Percentiles rank a stretch among this genome's conserved stretches.
These are phyloP conservation scores for Cordia subcordata DNA, from an alignment of 257 asterid species.

Conservation along the genomic window DNA sequence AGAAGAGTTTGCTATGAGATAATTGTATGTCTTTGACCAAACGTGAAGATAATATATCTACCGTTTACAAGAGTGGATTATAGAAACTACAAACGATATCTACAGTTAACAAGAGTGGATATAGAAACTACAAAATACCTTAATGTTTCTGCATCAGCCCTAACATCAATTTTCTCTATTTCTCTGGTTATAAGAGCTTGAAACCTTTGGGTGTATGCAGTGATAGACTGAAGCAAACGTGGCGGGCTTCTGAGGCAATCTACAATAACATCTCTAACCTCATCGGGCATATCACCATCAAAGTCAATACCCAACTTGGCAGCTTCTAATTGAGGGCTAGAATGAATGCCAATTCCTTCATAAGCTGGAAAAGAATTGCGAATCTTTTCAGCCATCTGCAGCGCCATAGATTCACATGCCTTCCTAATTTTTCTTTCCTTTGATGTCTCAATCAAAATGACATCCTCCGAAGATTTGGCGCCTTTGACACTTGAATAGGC, in stretches of 20 bases:
- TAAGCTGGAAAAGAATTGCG: slow-evolving; percentile 83
- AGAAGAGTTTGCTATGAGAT: no score
- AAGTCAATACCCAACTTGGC: slow-evolving; percentile 70
- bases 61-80: no score
- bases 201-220: slow-evolving; percentile 71
- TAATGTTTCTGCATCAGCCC: slow-evolving; percentile 96
- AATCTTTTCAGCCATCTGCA: slow-evolving; percentile 67
- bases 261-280: slow-evolving; percentile 55
- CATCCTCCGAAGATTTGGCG: slow-evolving; percentile 58
- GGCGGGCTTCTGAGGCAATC: slow-evolving; percentile 84
- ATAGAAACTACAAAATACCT: slow-evolving; percentile 43
- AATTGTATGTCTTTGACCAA: no score
- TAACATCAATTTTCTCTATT: slow-evolving; percentile 73
- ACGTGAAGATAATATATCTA: no score
- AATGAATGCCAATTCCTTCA: slow-evolving; percentile 85
- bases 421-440: slow-evolving; percentile 82
- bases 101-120: not conserved
- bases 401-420: slow-evolving; percentile 82
- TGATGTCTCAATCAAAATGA: slow-evolving; percentile 81
- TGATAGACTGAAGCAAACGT: slow-evolving; percentile 79
- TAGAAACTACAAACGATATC: no score
- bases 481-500: slow-evolving; percentile 39
- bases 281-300: slow-evolving; percentile 68
- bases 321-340: slow-evolving; percentile 65
- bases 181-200: slow-evolving; percentile 59